A percentile compares a stretch with the other conserved stretches of the same genome.
Conservation (phyloP, 2,329 filamentous ascomycete species). For the Graphilbum fragrans region DNA sequence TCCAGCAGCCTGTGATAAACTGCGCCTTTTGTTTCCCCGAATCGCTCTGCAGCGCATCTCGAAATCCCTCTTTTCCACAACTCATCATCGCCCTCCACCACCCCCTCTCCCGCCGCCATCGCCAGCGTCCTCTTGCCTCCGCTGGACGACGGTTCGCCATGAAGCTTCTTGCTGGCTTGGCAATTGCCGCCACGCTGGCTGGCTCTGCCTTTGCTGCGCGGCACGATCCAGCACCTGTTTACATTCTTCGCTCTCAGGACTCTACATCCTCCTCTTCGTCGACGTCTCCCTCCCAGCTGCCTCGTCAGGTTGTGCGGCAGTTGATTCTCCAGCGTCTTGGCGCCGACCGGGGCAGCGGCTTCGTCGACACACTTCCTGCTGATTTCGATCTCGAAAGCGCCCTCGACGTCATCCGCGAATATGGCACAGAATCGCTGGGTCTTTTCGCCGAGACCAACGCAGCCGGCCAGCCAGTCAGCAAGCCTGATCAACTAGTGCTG, state of each 20-base stretch:
- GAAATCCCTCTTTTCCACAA: background rate
- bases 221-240: constrained; percentile 36
- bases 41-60: too few species aligned
- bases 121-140: too few species aligned
- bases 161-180: constrained; percentile 18
- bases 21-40: background rate
- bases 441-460: constrained; percentile 33
- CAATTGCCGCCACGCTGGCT: constrained; percentile 16
- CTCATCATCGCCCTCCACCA: background rate
- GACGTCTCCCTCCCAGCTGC: constrained; percentile 25
- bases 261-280: constrained; percentile 14
- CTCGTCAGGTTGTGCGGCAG: constrained; percentile 42
- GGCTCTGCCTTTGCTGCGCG: constrained; percentile 20
- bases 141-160: constrained; percentile 9
- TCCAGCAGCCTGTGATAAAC: background rate
- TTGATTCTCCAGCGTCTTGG: constrained; percentile 46
- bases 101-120: background rate
- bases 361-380: constrained; percentile 31
- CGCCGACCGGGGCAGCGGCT: constrained; percentile 32
- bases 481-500: constrained; percentile 41
- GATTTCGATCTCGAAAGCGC: constrained; percentile 32
- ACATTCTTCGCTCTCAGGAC: constrained; percentile 31
- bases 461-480: constrained; percentile 14
- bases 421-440: constrained; percentile 37
- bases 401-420: constrained; percentile 45